Conservation (phyloP, 768 basidiomycete genomes). For the Paxillus rubicundulus region DNA sequence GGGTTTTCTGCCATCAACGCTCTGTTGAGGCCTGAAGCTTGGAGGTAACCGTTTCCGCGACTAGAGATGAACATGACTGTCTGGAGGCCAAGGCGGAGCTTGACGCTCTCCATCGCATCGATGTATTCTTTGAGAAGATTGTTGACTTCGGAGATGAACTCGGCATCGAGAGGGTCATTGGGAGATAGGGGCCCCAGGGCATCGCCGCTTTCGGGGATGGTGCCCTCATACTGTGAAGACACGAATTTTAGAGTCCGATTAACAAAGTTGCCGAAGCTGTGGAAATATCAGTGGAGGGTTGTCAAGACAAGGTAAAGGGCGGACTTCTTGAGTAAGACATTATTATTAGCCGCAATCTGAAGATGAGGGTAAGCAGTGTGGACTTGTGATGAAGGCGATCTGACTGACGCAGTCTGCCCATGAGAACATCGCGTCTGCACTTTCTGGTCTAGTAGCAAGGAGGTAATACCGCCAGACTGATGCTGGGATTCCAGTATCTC, state of each 20-base stretch:
- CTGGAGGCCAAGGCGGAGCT: conserved; percentile 83
- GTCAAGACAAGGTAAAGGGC: background rate
- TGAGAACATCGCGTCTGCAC: conserved; percentile 91
- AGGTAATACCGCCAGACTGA: conserved; percentile 98
- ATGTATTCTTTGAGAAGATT: conserved; percentile 73
- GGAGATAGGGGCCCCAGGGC: conserved; percentile 65
- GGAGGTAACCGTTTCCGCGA: conserved; percentile 92
- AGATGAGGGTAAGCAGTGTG: background rate
- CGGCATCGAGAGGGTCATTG: conserved; percentile 61
- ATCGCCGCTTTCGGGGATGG: conserved; percentile 79
- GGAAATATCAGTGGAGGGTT: background rate
- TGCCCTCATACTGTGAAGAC: conserved; percentile 74
- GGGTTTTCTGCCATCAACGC: conserved; percentile 80
- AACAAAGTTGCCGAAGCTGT: conserved; percentile 94
- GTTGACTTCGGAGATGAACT: conserved; percentile 83
- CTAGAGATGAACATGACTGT: conserved; percentile 87
- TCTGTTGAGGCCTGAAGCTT: conserved; percentile 88
- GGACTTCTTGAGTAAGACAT: conserved; percentile 91
- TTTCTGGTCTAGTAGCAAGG: conserved; percentile 89
- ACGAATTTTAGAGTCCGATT: conserved; percentile 94
- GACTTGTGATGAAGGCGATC: background rate
- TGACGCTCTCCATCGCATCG: conserved; percentile 87
- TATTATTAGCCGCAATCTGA: conserved; percentile 90
- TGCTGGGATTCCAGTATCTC: conserved; percentile 87
- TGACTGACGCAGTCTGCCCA: conserved; percentile 87